Base-by-base conservation (phyloP, 2,329 filamentous ascomycete genomes). In the Aureobasidium sp. region DNA sequence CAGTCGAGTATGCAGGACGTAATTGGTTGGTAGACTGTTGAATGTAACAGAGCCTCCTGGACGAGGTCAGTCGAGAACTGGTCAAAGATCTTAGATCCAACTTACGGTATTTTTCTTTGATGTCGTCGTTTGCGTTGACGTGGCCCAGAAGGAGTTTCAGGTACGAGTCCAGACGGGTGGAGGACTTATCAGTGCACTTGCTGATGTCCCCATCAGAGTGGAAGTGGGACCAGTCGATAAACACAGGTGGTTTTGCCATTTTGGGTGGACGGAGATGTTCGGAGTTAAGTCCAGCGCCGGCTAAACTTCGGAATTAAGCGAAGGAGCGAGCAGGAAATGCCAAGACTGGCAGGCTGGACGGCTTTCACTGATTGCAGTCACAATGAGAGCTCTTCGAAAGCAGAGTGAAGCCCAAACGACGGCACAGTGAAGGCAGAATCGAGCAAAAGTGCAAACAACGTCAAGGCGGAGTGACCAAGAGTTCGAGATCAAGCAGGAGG, bases 1-100 rank as follows among this genome's bases (percentile, higher is more conserved):
- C 1, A 75, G 71, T 27, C 77, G 75, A 50, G 82, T 75, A 65
- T 77, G 80, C 0, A 84, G 66, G 0, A 70, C 72, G 67, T 83
- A 86, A 2, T 82, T 81, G 3, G 75, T 68, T 1, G 84, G 84
- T 0, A 86, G 69, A 17, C 69, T 67, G 57, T 83, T 76, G 0
- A 86, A 72, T 1, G 71, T 23, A 9, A 55, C 42, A 17, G 42
- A 21, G 17, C 35, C n/a, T 4, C 50, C 50, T 54, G 17, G 15
- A 21, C 4, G n/a, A 35, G 25, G 29, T 49, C 23, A 49, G 29
- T 35, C 8, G 15, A 19, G 10, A 7, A 8, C 25, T 6, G 19
- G 19, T 10, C 8, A n/a, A 51, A 37, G 11, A 51, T 51, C n/a
- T 3, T 23, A n/a, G 2, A 15, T 51, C 19, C 2, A 13, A 51